phyloP scores from a whole-genome alignment of 2,329 filamentous ascomycete genomes.

The Penicillium sp. region DNA sequence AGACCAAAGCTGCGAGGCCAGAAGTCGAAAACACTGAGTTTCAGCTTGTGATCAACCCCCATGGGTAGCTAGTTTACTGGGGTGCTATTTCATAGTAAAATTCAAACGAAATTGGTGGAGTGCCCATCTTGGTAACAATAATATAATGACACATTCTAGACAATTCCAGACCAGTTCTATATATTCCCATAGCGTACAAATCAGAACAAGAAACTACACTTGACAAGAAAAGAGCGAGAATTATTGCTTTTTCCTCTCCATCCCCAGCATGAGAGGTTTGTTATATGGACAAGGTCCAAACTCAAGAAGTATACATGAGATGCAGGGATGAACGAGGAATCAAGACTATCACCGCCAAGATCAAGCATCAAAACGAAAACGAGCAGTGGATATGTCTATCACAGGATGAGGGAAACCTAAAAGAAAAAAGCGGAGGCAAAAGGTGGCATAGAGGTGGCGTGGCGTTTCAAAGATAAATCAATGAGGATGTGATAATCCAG shows the following conservation, averaged over 20 bases:
- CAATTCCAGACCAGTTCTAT: conserved; percentile 28
- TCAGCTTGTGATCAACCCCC: too few species aligned
- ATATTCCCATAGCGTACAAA: conserved; percentile 27
- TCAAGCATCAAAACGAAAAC: conserved; percentile 16
- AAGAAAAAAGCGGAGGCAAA: conserved; percentile 1
- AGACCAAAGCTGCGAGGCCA: too few species aligned
- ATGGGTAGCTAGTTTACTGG: too few species aligned
- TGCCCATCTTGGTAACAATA: neutral
- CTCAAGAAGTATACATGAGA: conserved; percentile 6
- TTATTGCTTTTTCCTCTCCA: conserved; percentile 24
- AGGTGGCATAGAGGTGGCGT: conserved; percentile 12
- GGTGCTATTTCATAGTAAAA: too few species aligned
- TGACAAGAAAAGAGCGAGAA: conserved; percentile 12
- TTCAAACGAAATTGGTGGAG: too few species aligned
- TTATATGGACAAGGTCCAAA: neutral
- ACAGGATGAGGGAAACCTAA: conserved; percentile 9
- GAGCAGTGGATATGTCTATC: conserved; percentile 24
- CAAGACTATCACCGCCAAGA: conserved; percentile 9
- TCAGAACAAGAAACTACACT: conserved; percentile 18
- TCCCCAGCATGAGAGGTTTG: conserved; percentile 6
- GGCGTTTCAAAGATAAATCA: conserved; percentile 15
- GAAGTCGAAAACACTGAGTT: too few species aligned
- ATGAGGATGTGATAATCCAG: neutral
- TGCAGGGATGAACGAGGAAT: conserved; percentile 2
- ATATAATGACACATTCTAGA: conserved; percentile 6